Conservation (phyloP, 2,329 filamentous ascomycete species). For the Ophiostoma sp. region DNA sequence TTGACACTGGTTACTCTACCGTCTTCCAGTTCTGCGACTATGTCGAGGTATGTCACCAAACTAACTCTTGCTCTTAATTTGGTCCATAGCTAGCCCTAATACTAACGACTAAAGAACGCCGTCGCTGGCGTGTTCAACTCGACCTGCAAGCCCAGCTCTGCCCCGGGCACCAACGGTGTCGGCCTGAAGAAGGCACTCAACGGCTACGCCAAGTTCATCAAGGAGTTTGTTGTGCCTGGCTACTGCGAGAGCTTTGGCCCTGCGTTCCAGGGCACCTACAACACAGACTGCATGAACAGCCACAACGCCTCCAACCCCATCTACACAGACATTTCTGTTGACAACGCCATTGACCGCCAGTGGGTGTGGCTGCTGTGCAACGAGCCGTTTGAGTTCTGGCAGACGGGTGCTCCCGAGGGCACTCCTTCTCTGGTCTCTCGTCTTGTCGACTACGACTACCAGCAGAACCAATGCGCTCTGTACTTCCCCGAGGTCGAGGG, state of each 20-base stretch:
- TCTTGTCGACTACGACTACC: slow-evolving; percentile 39
- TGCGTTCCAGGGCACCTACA: slow-evolving; percentile 41
- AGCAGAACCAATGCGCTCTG: slow-evolving; percentile 48
- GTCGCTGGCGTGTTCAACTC: slow-evolving; percentile 44
- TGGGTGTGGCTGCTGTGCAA: slow-evolving; percentile 61
- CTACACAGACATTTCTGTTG: slow-evolving; percentile 41
- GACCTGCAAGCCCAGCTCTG: slow-evolving; percentile 33
- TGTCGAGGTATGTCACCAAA: slow-evolving; percentile 37
- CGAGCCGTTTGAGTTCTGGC: slow-evolving; percentile 45
- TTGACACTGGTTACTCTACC: slow-evolving; percentile 47
- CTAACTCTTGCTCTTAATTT: not conserved
- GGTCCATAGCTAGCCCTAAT: not conserved
- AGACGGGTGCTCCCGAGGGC: slow-evolving; percentile 47
- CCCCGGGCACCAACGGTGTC: slow-evolving; percentile 51
- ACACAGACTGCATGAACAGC: slow-evolving; percentile 49
- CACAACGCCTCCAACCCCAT: slow-evolving; percentile 48
- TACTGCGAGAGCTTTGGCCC: slow-evolving; percentile 50
- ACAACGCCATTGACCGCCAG: slow-evolving; percentile 50
- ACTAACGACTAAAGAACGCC: slow-evolving; percentile 37
- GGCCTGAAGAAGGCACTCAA: slow-evolving; percentile 50
- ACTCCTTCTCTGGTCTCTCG: slow-evolving; percentile 45
- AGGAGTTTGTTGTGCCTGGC: slow-evolving; percentile 42
- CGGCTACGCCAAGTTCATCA: slow-evolving; percentile 53
- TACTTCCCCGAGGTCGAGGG: slow-evolving; percentile 45
- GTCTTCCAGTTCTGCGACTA: slow-evolving; percentile 55